These are phyloP conservation scores for Avicennia marina DNA, from an alignment of 257 asterid species.

Conservation along the genomic window DNA sequence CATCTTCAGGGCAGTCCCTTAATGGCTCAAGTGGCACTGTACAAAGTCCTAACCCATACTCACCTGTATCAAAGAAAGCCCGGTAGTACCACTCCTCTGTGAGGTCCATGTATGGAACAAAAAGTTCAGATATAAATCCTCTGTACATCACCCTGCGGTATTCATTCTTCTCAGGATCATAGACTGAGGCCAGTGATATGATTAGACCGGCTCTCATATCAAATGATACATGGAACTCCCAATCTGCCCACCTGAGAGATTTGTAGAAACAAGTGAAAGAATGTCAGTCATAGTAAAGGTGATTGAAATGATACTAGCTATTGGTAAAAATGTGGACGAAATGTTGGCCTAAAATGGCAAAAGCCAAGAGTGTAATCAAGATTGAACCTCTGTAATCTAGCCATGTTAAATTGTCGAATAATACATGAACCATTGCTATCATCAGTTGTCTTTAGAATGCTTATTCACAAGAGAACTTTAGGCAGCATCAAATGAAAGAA, in stretches of 20 bases:
- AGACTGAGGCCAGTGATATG: slow-evolving; percentile 46
- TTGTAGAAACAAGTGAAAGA: too few relatives aligned
- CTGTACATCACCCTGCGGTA: slow-evolving; percentile 41
- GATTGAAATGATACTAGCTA: too few relatives aligned
- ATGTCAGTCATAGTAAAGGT: too few relatives aligned
- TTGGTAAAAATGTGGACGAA: too few relatives aligned
- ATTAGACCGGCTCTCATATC: slow-evolving; percentile 49
- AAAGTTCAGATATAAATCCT: slow-evolving; percentile 45
- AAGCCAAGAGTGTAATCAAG: too few relatives aligned
- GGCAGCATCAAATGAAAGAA: too few relatives aligned
- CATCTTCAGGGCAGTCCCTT: slow-evolving; percentile 44
- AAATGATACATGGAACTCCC: slow-evolving; percentile 45
- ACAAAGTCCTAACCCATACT: slow-evolving; percentile 32
- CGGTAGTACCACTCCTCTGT: slow-evolving; percentile 43
- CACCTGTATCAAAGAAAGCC: slow-evolving; percentile 46
- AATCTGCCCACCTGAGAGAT: slow-evolving; percentile 42
- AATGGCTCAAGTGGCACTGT: slow-evolving; percentile 34
- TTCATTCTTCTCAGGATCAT: slow-evolving; percentile 29
- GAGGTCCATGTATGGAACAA: slow-evolving; percentile 55
- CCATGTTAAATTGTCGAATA: too few relatives aligned
- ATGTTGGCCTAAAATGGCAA: too few relatives aligned
- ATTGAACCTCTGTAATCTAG: too few relatives aligned
- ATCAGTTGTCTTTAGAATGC: too few relatives aligned
- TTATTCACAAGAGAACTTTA: too few relatives aligned
- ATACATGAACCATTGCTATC: too few relatives aligned